Evolutionary conservation across 768 basidiomycete genomes (phyloP).

Genomic region (Antrodiella citrinella): DNA sequence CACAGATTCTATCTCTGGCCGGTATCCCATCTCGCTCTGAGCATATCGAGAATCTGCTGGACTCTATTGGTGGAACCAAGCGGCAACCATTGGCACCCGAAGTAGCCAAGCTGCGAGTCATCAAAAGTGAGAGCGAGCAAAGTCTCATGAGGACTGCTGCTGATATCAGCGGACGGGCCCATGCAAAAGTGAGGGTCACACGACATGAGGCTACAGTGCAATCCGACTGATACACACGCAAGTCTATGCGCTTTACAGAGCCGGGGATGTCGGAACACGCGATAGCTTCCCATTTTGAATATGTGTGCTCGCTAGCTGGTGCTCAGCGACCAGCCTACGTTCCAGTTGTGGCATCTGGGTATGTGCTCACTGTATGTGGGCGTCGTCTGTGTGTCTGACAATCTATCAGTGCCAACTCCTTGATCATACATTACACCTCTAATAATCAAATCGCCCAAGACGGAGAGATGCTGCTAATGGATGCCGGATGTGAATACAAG

Average conservation of each 20-base stretch:
- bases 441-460: constrained; percentile 73
- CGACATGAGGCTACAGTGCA: no score
- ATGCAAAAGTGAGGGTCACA: constrained; percentile 61
- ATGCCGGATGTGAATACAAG: constrained; percentile 93
- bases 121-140: constrained; percentile 79
- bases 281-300: constrained; percentile 83
- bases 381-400: no score
- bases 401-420: constrained; percentile 61
- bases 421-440: constrained; percentile 91
- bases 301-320: constrained; percentile 70
- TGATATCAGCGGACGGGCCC: constrained; percentile 78
- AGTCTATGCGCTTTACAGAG: constrained; percentile 74
- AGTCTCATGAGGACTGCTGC: constrained; percentile 77
- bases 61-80: constrained; percentile 39
- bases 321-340: constrained; percentile 92
- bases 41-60: constrained; percentile 50
- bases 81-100: constrained; percentile 53
- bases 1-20: no score
- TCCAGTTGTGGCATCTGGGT: constrained; percentile 96
- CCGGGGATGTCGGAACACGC: constrained; percentile 50
- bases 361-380: constrained; percentile 17
- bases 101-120: constrained; percentile 59
- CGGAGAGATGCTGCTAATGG: constrained; percentile 76
- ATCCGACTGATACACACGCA: not conserved
- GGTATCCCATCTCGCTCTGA: no score